Evolutionary conservation across 2,329 filamentous ascomycete genomes (phyloP), one percentile per base, ranked within the genome.

Genomic region (Sporothrix pseudoabietina): DNA sequence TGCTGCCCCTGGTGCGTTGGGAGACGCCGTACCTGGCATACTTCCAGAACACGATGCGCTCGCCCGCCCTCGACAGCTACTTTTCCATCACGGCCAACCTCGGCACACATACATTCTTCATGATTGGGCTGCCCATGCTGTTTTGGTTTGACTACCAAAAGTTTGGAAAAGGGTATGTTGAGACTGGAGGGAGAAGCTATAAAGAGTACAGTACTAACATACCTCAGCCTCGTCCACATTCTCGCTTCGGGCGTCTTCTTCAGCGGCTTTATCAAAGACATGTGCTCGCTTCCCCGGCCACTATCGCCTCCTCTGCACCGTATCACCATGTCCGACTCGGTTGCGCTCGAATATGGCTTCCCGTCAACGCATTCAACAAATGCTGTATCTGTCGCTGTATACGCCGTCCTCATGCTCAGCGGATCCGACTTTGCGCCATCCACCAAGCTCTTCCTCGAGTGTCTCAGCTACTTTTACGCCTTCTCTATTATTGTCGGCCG

Each of bases 31-130:
- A 97, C 82, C 90, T 99, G 22, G 95, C 95, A 73, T 91, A 89
- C 84, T 84, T 97, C 79, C 96, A 99, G 86, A 87, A 91, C 77
- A 89, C 86, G 80, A 82, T 95, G 80, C 92, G 95, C 79, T 91
- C 93, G 26, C 93, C 94, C 0, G 88, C 92, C 9, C 90, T 98
- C 78, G 96, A 99, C 82, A 93, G 93, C 75, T 99, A 98, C 85
- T 99, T 99, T 82, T 95, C 96, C 69, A 93, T 97, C 77, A 97
- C 94, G 0, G 96, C 96, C 76, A 99, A 98, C 82, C 88, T 98
- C 72, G 94, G 96, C 77, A 99, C 96, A 0, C 96, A 99, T 83
- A 99, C 96, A 0, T 98, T 98, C 85, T 99, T 98, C 86, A 98
- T 98, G 94, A 88, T 97, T 77, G 92, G 94, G 74, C 84, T 99